Evolutionary conservation across 108 stramenopile genomes (phyloP).

Genomic region (Cyclotella sp.): DNA sequence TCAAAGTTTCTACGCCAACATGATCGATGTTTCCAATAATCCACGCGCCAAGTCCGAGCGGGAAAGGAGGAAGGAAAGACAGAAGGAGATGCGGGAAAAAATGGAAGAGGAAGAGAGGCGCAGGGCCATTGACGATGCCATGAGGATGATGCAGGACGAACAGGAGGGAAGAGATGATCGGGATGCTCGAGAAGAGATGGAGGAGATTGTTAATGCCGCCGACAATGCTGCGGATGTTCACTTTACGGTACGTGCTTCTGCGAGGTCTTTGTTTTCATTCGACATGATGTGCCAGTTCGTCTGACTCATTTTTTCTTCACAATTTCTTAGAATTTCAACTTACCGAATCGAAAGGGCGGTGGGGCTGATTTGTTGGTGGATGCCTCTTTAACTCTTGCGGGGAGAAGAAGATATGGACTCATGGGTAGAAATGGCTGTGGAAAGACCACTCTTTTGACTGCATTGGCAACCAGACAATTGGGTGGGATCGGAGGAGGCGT

Average conservation of each 20-base stretch:
- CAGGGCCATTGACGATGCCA: conserved; percentile 66
- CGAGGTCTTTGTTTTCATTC: neutral
- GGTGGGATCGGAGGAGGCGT: conserved; percentile 46
- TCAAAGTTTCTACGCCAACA: conserved; percentile 70
- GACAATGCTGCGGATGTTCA: conserved; percentile 68
- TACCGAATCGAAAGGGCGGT: conserved; percentile 62
- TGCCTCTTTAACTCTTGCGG: conserved; percentile 68
- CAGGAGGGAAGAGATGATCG: conserved; percentile 6
- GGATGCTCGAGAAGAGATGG: conserved; percentile 21
- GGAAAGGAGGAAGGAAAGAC: conserved; percentile 65
- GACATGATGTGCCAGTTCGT: neutral
- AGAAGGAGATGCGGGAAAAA: conserved; percentile 61
- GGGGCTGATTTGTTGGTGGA: conserved; percentile 72
- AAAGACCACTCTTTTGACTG: conserved; percentile 71
- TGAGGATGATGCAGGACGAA: conserved; percentile 56
- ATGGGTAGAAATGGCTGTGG: conserved; percentile 89
- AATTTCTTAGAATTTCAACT: conserved; percentile 45
- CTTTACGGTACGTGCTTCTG: conserved; percentile 12
- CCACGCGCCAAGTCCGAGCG: conserved; percentile 59
- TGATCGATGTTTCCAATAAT: conserved; percentile 62
- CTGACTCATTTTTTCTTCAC: neutral
- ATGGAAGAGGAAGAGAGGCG: conserved; percentile 67
- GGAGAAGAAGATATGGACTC: conserved; percentile 69
- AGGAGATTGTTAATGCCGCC: conserved; percentile 32
- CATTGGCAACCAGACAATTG: conserved; percentile 40